Evolutionary conservation across 257 asterid genomes (phyloP), one percentile per base, ranked within the genome.

Genomic region (Coffea canephora): DNA sequence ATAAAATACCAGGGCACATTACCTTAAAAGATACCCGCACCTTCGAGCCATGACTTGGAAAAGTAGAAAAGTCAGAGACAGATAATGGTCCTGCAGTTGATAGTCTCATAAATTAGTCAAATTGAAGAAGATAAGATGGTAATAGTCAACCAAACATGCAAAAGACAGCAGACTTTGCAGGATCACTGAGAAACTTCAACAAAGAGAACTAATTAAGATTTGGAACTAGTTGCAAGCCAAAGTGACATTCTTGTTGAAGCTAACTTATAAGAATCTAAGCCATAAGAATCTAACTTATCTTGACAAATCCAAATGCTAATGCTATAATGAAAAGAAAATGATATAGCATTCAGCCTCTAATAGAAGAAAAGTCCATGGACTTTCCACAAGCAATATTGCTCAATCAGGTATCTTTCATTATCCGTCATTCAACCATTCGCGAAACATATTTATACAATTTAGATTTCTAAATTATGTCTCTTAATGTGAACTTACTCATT

Each of bases 1-100:
- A 75, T 25, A 25, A 55, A 55, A 39, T 52, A 9, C 27, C 15
- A 19, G 45, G 49, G 4, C 50, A 36, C 18, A 61, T 13, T 71
- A 81, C 84, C 84, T 82, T 77, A 52, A 71, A 82, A 64, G 85
- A 82, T 82, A 76, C 71, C 69, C 84, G 82, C 79, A 82, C 59
- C 75, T 77, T 77, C 52, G 79, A 77, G 50, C 71, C 71, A 62
- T 65, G 46, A 41, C 31, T 71, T 12, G 73, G 74, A 50, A 77
- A 50, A 49, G 70, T 48, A 77, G 85, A 77, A 72, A 73, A 41
- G 73, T 82, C 79, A n/a, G 75, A 52, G 11, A 82, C 78, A 25
- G 85, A 71, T 82, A 82, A 72, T 64, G 85, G 85, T 71, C 76
- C 82, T 82, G 85, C 34, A 69, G 54, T 69, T 6, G 41, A 71